Evolutionary conservation across 2,329 filamentous ascomycete genomes (phyloP).

Genomic region (Alternaria consortialis): DNA sequence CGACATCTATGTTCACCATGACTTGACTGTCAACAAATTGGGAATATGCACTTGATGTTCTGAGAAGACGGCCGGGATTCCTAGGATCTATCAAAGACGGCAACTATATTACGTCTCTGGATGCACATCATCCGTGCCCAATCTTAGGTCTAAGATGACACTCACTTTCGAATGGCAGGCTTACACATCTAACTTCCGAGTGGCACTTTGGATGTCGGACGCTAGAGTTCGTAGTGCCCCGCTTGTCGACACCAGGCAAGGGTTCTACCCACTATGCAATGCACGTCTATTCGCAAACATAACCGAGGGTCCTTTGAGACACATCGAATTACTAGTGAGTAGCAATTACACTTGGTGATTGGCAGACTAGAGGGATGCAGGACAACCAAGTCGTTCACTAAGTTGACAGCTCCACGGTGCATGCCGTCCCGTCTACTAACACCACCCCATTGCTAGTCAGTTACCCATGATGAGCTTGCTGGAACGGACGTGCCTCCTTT

Average conservation of each 20-base stretch:
- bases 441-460: conserved; percentile 5
- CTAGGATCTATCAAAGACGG: background rate
- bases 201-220: conserved; percentile 4
- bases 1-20: background rate
- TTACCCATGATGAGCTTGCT: background rate
- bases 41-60: background rate
- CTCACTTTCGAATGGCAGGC: background rate
- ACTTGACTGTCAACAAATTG: background rate
- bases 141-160: background rate
- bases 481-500: conserved; percentile 9
- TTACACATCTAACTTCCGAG: conserved; percentile 7
- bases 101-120: background rate
- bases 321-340: background rate
- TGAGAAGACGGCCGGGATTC: background rate
- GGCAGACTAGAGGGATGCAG: background rate
- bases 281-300: conserved; percentile 5
- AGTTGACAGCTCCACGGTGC: conserved; percentile 3
- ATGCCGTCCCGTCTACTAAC: conserved; percentile 8
- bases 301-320: background rate
- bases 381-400: background rate
- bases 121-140: background rate
- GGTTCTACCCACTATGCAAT: conserved; percentile 1
- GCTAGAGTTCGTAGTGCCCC: conserved; percentile 5
- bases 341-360: conserved; percentile 1
- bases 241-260: background rate